Conservation (phyloP, 176 grass and related monocot species). For the Rhynchospora pubera region DNA sequence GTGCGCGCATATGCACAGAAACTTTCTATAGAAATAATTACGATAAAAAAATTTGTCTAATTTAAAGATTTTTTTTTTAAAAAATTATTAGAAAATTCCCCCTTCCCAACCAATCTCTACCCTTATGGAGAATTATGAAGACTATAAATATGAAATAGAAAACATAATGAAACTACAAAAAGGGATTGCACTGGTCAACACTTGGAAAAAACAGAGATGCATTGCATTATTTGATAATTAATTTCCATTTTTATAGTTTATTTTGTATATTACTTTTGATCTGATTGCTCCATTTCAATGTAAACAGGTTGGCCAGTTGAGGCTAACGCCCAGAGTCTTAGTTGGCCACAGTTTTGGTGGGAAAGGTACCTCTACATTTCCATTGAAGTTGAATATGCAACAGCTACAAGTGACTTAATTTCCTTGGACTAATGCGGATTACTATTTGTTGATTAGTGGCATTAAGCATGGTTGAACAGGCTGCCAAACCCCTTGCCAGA, state of each 20-base stretch:
- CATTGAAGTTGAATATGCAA: not conserved
- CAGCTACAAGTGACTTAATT: not conserved
- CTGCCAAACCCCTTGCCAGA: slow-evolving; percentile 88
- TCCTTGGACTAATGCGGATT: not conserved
- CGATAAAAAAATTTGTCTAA: not conserved
- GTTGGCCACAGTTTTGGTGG: slow-evolving; percentile 98
- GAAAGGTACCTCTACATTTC: slow-evolving; percentile 59
- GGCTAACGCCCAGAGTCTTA: slow-evolving; percentile 76
- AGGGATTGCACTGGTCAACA: not conserved
- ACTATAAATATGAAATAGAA: not conserved
- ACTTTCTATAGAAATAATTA: not conserved
- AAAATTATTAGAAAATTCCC: not conserved
- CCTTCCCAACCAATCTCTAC: not conserved
- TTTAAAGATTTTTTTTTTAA: not conserved
- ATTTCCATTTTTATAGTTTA: slow-evolving; percentile 16
- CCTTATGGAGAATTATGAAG: not conserved
- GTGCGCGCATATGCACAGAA: not conserved
- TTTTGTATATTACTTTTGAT: not conserved
- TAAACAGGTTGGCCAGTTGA: slow-evolving; percentile 74
- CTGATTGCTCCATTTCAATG: slow-evolving; percentile 13
- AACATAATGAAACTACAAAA: not conserved
- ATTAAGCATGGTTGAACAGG: slow-evolving; percentile 98
- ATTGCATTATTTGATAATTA: slow-evolving; percentile 8
- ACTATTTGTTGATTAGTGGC: slow-evolving; percentile 50
- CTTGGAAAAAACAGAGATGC: not conserved